These are phyloP conservation scores for Coccomyxa sp. DNA, from an alignment of 139 green algal genomes.

Conservation along the genomic window DNA sequence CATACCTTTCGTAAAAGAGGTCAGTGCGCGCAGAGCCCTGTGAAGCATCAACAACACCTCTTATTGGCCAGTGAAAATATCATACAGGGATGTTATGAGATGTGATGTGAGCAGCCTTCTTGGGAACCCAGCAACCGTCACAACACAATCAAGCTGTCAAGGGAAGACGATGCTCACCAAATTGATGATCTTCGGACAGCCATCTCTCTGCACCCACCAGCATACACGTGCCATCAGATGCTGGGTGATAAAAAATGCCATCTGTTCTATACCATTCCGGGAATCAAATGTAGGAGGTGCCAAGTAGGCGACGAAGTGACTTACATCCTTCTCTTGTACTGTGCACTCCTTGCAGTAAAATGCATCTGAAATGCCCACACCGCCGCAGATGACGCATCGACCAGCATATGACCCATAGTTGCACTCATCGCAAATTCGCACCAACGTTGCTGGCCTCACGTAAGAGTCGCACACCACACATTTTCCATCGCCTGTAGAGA, in stretches of 20 bases:
- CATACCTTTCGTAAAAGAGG: conserved; percentile 77
- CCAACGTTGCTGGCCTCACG: conserved; percentile 92
- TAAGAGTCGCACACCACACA: conserved; percentile 97
- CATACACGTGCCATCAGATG: background rate
- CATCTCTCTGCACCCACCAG: conserved; percentile 75
- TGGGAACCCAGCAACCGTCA: too few species aligned
- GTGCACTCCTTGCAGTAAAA: conserved; percentile 99
- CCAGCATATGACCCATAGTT: conserved; percentile 96
- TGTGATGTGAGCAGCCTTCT: too few species aligned
- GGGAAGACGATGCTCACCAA: conserved; percentile 60
- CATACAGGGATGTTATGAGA: too few species aligned
- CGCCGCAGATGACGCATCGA: conserved; percentile 96
- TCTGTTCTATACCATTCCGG: too few species aligned
- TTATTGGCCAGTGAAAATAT: background rate
- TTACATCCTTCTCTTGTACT: conserved; percentile 93
- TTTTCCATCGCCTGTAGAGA: conserved; percentile 82
- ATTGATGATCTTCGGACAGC: conserved; percentile 99
- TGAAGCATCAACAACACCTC: too few species aligned
- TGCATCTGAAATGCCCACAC: conserved; percentile 90
- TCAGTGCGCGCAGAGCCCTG: conserved; percentile 27
- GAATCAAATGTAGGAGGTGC: too few species aligned
- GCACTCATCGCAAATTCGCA: conserved; percentile 98
- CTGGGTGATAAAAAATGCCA: too few species aligned
- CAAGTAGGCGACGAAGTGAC: background rate
- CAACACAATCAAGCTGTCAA: too few species aligned